These are phyloP conservation scores for Fusarium avenaceum DNA, from an alignment of 2,329 filamentous ascomycete genomes.

Conservation along the genomic window DNA sequence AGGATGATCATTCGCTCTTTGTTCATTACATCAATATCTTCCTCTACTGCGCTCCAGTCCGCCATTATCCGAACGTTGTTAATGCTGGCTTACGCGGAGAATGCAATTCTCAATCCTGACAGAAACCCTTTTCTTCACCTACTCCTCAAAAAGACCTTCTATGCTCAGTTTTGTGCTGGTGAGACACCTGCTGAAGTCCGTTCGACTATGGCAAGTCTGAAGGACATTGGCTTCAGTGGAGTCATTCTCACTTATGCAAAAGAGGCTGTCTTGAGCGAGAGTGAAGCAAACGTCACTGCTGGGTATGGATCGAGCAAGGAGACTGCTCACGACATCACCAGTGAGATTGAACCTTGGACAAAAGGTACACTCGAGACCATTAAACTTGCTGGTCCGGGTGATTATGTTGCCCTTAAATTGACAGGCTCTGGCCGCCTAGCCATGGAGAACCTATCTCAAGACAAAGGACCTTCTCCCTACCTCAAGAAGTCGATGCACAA, in stretches of 20 bases:
- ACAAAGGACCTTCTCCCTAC: slow-evolving; percentile 70
- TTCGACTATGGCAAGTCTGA: slow-evolving; percentile 73
- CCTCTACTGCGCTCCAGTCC: slow-evolving; percentile 74
- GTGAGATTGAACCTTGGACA: slow-evolving; percentile 79
- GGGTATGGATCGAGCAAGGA: slow-evolving; percentile 56
- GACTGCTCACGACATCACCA: slow-evolving; percentile 62
- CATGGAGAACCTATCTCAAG: slow-evolving; percentile 70
- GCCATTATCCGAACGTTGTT: slow-evolving; percentile 78
- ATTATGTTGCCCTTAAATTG: slow-evolving; percentile 80
- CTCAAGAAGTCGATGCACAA: slow-evolving; percentile 77
- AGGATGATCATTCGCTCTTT: slow-evolving; percentile 76
- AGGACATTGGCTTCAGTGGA: slow-evolving; percentile 81
- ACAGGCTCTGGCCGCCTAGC: slow-evolving; percentile 84
- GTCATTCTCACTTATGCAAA: slow-evolving; percentile 87
- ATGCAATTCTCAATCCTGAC: slow-evolving; percentile 77
- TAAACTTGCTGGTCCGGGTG: slow-evolving; percentile 70
- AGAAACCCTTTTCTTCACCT: slow-evolving; percentile 78
- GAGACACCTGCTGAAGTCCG: slow-evolving; percentile 77
- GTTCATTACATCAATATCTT: slow-evolving; percentile 76
- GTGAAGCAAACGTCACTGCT: slow-evolving; percentile 61
- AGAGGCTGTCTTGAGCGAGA: slow-evolving; percentile 78
- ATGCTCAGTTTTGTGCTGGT: slow-evolving; percentile 90
- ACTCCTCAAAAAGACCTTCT: slow-evolving; percentile 84
- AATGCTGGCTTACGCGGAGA: slow-evolving; percentile 76
- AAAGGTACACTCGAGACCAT: slow-evolving; percentile 81